Base-by-base conservation (phyloP, 805 yeast species). In the Komagataella pseudopastoris region DNA sequence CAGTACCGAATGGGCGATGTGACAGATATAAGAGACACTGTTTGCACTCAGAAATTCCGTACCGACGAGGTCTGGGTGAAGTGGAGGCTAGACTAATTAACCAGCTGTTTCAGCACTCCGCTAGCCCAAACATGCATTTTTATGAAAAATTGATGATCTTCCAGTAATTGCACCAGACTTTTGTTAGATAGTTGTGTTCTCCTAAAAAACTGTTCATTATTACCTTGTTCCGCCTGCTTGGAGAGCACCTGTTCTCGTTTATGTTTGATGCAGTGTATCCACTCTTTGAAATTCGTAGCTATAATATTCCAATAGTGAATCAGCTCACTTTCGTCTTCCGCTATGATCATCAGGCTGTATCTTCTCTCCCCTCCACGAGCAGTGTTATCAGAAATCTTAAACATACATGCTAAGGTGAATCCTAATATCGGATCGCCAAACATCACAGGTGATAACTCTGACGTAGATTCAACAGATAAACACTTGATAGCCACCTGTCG, bases 51-150 rank as follows among this genome's bases (percentile, higher is more conserved):
- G 65, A 76, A 93, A 62, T 93, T 88, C 67, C 73, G 99, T 62
- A 91, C 99, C 0, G 98, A 91, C 60, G 96, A 90, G 62, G 99
- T 91, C 2, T 77, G 75, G 59, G 89, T 90, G 8, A 77, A 78
- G 55, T 91, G 98, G 97, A 77, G 98, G n/a, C 39, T 30, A 10
- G 39, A 30, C 14, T 30, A 30, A 30, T 30, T 30, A 5, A 30
- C 39, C n/a, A 62, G 93, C 85, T 56, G 77, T 72, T 55, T 74
- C 59, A 51, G 12, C 7, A 20, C 30, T 47, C 36, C n/a, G 14
- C 50, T n/a, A 16, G 47, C 50, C n/a, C 20, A 30, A 14, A 49
- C 18, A 20, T 46, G 51, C 24, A 17, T 18, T 18, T 22, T 20
- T 47, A 49, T 12, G 49, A 44, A 49, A 6, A 18, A n/a, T 16